Percentiles rank a stretch among this genome's conserved stretches.
Evolutionary conservation across 2,329 filamentous ascomycete species (phyloP).

Genomic region (Tricladium varicosporioides): DNA sequence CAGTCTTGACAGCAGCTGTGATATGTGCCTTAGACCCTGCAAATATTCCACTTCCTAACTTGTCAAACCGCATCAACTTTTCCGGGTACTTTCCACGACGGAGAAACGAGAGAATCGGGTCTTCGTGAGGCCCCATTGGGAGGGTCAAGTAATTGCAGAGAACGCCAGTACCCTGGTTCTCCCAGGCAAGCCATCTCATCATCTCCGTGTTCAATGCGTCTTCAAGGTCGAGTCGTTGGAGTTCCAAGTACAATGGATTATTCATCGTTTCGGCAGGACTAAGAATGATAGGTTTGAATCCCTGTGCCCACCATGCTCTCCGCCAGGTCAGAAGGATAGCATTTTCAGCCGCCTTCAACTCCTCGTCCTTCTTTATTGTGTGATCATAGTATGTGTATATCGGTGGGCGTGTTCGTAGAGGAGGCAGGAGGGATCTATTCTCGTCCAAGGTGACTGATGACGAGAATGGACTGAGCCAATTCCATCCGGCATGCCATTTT

Average conservation of each 20-base stretch:
- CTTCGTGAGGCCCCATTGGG: slow-evolving; percentile 77
- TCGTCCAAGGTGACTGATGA: slow-evolving; percentile 77
- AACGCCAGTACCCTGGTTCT: slow-evolving; percentile 81
- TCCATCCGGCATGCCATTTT: slow-evolving; percentile 86
- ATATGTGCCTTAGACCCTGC: slow-evolving; percentile 66
- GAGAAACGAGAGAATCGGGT: slow-evolving; percentile 68
- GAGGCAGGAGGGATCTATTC: slow-evolving; percentile 78
- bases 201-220: slow-evolving; percentile 64
- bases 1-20: slow-evolving; percentile 58
- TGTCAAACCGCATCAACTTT: slow-evolving; percentile 50
- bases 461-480: slow-evolving; percentile 89
- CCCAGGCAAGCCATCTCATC: slow-evolving; percentile 89
- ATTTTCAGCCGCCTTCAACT: slow-evolving; percentile 70
- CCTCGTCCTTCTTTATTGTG: slow-evolving; percentile 58
- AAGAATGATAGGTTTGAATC: slow-evolving; percentile 82
- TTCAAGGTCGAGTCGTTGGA: slow-evolving; percentile 64
- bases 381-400: slow-evolving; percentile 93
- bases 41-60: slow-evolving; percentile 71
- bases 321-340: slow-evolving; percentile 83
- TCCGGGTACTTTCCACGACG: slow-evolving; percentile 72
- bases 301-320: slow-evolving; percentile 92
- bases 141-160: slow-evolving; percentile 76
- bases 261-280: slow-evolving; percentile 76
- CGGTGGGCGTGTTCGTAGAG: slow-evolving; percentile 64
- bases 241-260: slow-evolving; percentile 72